Conservation (phyloP, 495 filamentous ascomycete species). For the Daldinia decipiens region DNA sequence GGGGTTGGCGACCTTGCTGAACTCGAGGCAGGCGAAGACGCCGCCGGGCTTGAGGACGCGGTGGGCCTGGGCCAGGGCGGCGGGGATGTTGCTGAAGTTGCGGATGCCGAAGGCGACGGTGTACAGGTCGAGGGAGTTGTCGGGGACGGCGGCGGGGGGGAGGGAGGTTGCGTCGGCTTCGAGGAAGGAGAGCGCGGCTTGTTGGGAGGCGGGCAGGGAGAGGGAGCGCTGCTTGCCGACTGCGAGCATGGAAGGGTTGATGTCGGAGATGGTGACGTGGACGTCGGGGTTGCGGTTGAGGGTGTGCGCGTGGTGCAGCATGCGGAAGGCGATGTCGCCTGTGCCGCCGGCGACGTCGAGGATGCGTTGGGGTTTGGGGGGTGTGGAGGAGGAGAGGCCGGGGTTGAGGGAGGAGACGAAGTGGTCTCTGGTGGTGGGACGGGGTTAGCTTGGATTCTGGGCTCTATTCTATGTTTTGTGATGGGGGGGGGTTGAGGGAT, state of each 20-base stretch:
- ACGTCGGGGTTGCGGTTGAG: constrained; percentile 83
- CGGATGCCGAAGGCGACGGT: constrained; percentile 98
- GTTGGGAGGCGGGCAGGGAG: constrained; percentile 55
- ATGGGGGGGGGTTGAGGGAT: too few species aligned
- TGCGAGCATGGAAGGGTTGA: constrained; percentile 92
- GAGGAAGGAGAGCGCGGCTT: constrained; percentile 73
- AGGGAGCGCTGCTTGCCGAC: constrained; percentile 82
- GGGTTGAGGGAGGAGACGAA: constrained; percentile 94
- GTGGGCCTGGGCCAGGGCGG: constrained; percentile 80
- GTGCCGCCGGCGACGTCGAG: constrained; percentile 98
- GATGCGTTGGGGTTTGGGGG: constrained; percentile 69
- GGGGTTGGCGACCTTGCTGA: constrained; percentile 79
- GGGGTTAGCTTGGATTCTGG: too few species aligned
- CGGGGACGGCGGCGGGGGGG: constrained; percentile 62
- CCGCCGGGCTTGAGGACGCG: constrained; percentile 93
- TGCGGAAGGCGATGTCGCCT: constrained; percentile 96
- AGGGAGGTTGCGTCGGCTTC: constrained; percentile 91
- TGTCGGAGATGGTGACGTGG: constrained; percentile 89
- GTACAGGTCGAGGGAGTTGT: constrained; percentile 82
- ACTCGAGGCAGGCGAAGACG: constrained; percentile 97
- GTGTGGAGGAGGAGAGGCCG: constrained; percentile 69
- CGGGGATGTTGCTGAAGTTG: constrained; percentile 90
- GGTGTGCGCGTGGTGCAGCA: constrained; percentile 86
- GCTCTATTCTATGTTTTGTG: too few species aligned
- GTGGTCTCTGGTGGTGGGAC: constrained; percentile 68